Evolutionary conservation across 192 early-diverging fungal genomes (phyloP).

Genomic region (Diversispora epigaea): DNA sequence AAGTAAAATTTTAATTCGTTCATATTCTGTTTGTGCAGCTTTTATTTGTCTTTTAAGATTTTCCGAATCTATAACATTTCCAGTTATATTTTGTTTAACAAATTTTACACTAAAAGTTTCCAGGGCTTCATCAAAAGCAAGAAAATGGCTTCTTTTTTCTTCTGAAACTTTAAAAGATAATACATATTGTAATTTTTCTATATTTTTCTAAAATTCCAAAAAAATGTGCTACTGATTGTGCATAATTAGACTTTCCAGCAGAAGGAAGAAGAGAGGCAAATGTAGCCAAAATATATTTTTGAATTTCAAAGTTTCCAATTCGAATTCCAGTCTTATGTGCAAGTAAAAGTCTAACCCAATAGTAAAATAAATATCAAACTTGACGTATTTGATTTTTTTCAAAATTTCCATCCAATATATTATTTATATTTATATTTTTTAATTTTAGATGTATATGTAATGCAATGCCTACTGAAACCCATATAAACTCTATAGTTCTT

Average conservation of each 20-base stretch:
- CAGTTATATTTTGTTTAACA: not conserved
- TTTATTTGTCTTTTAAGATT: constrained; percentile 1
- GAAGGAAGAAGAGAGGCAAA: not conserved
- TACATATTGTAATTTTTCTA: not conserved
- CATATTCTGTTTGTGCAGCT: not conserved
- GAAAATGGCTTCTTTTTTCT: constrained; percentile 1
- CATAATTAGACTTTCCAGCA: not conserved
- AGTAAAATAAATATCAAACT: constrained; percentile 1
- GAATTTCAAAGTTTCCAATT: not conserved
- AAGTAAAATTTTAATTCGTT: not conserved
- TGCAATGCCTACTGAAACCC: not conserved
- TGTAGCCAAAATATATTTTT: not conserved
- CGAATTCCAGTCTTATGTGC: not conserved
- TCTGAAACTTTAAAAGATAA: not conserved
- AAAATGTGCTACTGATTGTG: constrained; percentile 19
- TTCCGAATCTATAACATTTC: constrained; percentile 12
- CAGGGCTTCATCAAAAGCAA: not conserved
- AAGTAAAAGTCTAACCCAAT: not conserved
- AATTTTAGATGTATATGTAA: not conserved
- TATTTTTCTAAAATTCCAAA: too few species aligned
- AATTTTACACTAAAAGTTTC: constrained; percentile 13
- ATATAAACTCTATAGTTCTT: not conserved
- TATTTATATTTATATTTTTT: not conserved
- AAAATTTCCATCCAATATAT: constrained; percentile 8
- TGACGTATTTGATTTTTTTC: not conserved